A percentile compares a stretch with the other conserved stretches of the same genome.
phyloP scores from a whole-genome alignment of 768 basidiomycete species.

The Tylopilus rubrobrunneus region DNA sequence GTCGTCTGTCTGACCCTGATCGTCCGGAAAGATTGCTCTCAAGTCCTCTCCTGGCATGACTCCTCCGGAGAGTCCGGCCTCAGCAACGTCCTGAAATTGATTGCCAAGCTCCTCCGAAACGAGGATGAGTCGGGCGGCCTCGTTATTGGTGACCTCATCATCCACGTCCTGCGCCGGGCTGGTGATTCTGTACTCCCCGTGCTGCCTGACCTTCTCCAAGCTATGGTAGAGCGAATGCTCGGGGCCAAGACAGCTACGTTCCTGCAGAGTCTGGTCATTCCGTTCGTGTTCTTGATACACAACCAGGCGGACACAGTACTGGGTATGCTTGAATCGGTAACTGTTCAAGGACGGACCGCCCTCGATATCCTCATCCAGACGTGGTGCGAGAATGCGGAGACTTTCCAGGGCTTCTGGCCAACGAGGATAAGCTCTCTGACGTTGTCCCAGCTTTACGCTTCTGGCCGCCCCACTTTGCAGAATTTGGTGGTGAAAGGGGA shows the following conservation, averaged over 20 bases:
- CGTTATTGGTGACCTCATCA: constrained; percentile 91
- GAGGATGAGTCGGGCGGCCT: constrained; percentile 92
- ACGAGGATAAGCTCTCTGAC: constrained; percentile 82
- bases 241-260: constrained; percentile 89
- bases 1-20: constrained; percentile 77
- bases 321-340: constrained; percentile 66
- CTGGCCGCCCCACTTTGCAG: constrained; percentile 63
- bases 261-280: constrained; percentile 87
- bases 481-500: constrained; percentile 84
- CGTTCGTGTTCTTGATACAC: constrained; percentile 91
- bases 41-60: constrained; percentile 76
- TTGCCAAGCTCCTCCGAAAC: constrained; percentile 71
- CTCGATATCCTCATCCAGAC: constrained; percentile 87
- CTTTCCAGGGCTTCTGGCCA: constrained; percentile 95
- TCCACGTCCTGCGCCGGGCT: constrained; percentile 83
- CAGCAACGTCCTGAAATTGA: constrained; percentile 65
- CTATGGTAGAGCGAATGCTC: constrained; percentile 76
- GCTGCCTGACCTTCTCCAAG: constrained; percentile 80
- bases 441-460: constrained; percentile 66
- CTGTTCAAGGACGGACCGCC: constrained; percentile 55
- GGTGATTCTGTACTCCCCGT: constrained; percentile 79
- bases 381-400: constrained; percentile 94
- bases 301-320: constrained; percentile 81
- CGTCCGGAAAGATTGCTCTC: constrained; percentile 82
- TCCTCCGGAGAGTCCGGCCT: constrained; percentile 68